These are phyloP conservation scores for Thalassiosira gravida DNA, from an alignment of 352 stramenopile species.

Conservation along the genomic window DNA sequence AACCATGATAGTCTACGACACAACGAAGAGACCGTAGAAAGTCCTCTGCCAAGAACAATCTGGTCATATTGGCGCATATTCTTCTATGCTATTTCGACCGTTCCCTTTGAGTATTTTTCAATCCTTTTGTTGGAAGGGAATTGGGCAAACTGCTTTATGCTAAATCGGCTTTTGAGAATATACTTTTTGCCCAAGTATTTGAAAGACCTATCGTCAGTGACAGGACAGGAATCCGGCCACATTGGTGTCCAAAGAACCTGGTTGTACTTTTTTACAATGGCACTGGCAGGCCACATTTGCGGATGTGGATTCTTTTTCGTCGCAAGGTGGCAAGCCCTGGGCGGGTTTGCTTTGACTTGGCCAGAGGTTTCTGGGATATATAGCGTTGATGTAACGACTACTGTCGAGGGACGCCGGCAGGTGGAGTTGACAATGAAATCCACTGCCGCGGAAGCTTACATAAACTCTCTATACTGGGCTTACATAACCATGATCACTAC, in stretches of 20 bases:
- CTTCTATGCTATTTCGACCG: slow-evolving; percentile 37
- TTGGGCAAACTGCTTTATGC: slow-evolving; percentile 41
- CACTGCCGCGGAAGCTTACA: slow-evolving; percentile 54
- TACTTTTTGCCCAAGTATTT: slow-evolving; percentile 56
- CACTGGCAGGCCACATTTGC: slow-evolving; percentile 65
- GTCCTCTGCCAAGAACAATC: slow-evolving; percentile 1
- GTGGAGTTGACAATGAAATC: slow-evolving; percentile 31
- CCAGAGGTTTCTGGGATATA: slow-evolving; percentile 51
- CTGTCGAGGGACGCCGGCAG: slow-evolving; percentile 6
- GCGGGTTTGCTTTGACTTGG: slow-evolving; percentile 40
- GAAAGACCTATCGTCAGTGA: slow-evolving; percentile 33
- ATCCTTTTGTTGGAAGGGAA: slow-evolving; percentile 14
- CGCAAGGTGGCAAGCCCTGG: slow-evolving; percentile 38
- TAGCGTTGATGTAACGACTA: slow-evolving; percentile 26
- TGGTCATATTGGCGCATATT: slow-evolving; percentile 31
- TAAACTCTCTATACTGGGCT: slow-evolving; percentile 69
- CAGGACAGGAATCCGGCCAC: slow-evolving; percentile 49
- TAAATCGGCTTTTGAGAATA: slow-evolving; percentile 58
- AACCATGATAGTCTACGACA: slow-evolving; percentile 13
- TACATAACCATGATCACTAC: slow-evolving; percentile 78
- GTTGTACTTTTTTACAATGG: slow-evolving; percentile 63
- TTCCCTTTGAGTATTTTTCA: slow-evolving; percentile 54
- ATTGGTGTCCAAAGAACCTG: slow-evolving; percentile 59
- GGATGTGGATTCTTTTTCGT: slow-evolving; percentile 65
- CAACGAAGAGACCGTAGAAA: slow-evolving; percentile 10